Conservation (phyloP, 176 grass and related monocot species). For the Areca catechu region DNA sequence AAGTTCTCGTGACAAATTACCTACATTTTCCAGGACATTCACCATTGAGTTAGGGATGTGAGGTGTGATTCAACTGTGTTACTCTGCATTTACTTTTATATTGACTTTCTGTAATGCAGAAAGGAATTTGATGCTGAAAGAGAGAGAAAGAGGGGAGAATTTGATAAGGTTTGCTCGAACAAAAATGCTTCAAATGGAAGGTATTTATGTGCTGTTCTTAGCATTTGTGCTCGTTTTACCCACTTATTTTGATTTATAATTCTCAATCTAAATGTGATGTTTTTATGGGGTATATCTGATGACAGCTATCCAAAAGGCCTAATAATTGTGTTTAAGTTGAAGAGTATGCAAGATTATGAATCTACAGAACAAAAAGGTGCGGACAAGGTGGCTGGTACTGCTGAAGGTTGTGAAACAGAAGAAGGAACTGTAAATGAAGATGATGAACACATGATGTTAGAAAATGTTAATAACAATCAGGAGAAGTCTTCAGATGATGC, state of each 20-base stretch:
- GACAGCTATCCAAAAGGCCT: slow-evolving; percentile 73
- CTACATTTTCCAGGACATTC: no score
- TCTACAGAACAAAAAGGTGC: slow-evolving; percentile 25
- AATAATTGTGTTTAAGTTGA: slow-evolving; percentile 76
- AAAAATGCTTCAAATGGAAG: slow-evolving; percentile 35
- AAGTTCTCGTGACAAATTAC: no score
- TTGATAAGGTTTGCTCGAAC: slow-evolving; percentile 28
- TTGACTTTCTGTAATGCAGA: slow-evolving; percentile 34
- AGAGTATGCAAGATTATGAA: slow-evolving; percentile 38
- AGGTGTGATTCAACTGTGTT: no score
- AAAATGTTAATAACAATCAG: slow-evolving; percentile 5
- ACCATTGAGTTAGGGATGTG: no score
- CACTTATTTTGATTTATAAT: slow-evolving; percentile 3
- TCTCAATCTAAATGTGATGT: slow-evolving; percentile 5
- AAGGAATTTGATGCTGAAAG: slow-evolving; percentile 89
- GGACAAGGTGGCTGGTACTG: slow-evolving; percentile 26
- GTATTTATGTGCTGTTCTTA: slow-evolving; percentile 26
- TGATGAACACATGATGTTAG: slow-evolving; percentile 21
- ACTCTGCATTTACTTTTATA: neutral
- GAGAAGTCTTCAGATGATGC: slow-evolving; percentile 26
- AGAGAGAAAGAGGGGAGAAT: slow-evolving; percentile 35
- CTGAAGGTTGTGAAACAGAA: slow-evolving; percentile 15
- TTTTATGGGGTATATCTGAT: slow-evolving; percentile 14
- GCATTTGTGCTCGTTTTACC: slow-evolving; percentile 3
- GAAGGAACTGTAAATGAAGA: slow-evolving; percentile 19